Base-by-base conservation (phyloP, 2,329 filamentous ascomycete species). In the Cercospora janseana region DNA sequence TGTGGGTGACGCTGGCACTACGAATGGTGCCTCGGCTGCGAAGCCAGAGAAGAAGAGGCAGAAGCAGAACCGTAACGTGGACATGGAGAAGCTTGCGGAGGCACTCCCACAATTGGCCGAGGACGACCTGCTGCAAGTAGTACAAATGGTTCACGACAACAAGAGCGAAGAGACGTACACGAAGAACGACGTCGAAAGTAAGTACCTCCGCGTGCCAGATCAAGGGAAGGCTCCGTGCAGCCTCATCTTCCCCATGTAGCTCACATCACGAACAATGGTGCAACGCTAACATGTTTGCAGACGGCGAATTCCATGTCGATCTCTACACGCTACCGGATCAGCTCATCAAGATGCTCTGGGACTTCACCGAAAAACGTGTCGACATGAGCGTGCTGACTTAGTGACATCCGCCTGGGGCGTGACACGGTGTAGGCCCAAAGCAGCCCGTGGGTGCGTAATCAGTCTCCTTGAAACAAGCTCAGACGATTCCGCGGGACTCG, bases 61-160 rank as follows among this genome's bases (percentile, higher is more conserved):
- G 62, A 83, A 82, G 72, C 58, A 58, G 32, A 63, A 60, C 43
- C 62, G 62, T 32, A 66, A 81, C 71, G 76, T 87, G 60, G 93
- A 98, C 70, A 93, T 95, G 77, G 93, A 98, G 76, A 97, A 95
- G 78, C 82, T 98, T 63, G 93, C 92, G 24, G 91, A 97, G 52
- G 90, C 86, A 0, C 76, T 98, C 51, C 84, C 92, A 68, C 90
- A 88, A 75, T 82, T 98, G 20, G 81, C 82, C 58, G 93, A 98
- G 75, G 93, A 98, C 60, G 92, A 97, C 65, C 75, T 98, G 32
- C 77, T 98, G 55, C 88, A 93, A 61, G 89, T 97, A 18, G 94
- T 98, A 54, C 92, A 97, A 74, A 86, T 98, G 81, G 92, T 98
- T 56, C 93, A 97, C 70, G 93, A 98, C 73, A 88, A 96, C 74